Evolutionary conservation across 1,284 basidiomycete genomes (phyloP).

Genomic region (Ganoderma lucidum): DNA sequence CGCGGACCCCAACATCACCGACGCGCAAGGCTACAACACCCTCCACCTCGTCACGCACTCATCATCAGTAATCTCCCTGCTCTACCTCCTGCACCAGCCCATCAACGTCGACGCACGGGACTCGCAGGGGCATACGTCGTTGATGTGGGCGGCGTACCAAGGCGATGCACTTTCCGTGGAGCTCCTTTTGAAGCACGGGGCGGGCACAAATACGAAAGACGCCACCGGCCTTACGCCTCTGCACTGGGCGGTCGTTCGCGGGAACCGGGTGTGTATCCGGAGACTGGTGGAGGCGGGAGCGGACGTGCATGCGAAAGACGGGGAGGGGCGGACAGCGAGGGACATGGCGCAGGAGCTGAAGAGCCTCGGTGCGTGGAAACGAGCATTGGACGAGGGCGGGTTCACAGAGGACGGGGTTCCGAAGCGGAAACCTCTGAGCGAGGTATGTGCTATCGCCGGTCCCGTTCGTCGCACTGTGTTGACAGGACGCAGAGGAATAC

Average conservation of each 20-base stretch:
- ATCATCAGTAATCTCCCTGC: constrained; percentile 91
- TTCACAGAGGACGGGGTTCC: constrained; percentile 81
- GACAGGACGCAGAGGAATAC: constrained; percentile 69
- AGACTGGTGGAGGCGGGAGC: constrained; percentile 87
- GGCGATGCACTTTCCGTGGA: constrained; percentile 97
- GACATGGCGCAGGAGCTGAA: constrained; percentile 97
- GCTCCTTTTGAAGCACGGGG: constrained; percentile 88
- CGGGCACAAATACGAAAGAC: constrained; percentile 80
- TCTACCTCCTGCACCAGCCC: constrained; percentile 93
- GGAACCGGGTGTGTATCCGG: constrained; percentile 88
- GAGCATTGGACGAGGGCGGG: constrained; percentile 88
- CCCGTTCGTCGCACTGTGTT: not conserved
- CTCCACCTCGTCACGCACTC: constrained; percentile 96
- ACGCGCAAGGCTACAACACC: constrained; percentile 97
- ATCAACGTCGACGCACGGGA: constrained; percentile 90
- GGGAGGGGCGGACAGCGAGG: constrained; percentile 86
- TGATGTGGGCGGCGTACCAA: constrained; percentile 99
- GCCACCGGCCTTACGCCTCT: constrained; percentile 88
- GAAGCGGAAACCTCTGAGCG: constrained; percentile 71
- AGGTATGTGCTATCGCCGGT: constrained; percentile 41
- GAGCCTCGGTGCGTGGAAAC: constrained; percentile 86
- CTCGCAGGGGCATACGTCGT: constrained; percentile 90
- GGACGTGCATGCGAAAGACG: constrained; percentile 84
- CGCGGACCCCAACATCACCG: constrained; percentile 91
- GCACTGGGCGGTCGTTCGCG: constrained; percentile 99